phyloP scores from a whole-genome alignment of 2,329 filamentous ascomycete genomes.

The Myrmaecium sp. region DNA sequence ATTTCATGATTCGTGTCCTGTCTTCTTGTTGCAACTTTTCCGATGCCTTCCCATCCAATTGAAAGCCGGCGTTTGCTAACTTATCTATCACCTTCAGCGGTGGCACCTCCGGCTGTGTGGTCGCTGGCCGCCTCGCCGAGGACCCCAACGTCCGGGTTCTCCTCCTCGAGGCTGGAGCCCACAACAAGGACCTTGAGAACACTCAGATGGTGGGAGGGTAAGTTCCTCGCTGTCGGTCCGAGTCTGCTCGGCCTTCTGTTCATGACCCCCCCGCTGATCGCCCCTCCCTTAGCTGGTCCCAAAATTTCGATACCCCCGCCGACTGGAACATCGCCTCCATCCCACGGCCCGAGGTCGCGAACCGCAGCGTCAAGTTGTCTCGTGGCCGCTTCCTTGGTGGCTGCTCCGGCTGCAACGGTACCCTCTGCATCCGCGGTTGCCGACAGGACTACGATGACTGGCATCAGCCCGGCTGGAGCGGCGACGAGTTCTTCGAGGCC shows the following conservation, averaged over 20 bases:
- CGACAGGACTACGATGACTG: constrained; percentile 39
- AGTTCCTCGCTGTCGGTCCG: constrained; percentile 1
- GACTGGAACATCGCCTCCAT: constrained; percentile 35
- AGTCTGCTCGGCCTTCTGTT: not conserved
- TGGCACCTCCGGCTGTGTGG: constrained; percentile 32
- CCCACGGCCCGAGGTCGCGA: constrained; percentile 22
- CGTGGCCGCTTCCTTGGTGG: constrained; percentile 34
- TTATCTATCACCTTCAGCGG: constrained; percentile 17
- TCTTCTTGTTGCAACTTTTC: too few species aligned
- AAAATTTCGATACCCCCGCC: constrained; percentile 31
- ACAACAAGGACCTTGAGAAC: constrained; percentile 29
- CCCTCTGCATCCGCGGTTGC: constrained; percentile 31
- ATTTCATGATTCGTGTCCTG: too few species aligned
- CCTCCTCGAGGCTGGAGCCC: constrained; percentile 31
- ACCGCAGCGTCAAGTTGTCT: constrained; percentile 30
- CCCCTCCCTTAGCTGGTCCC: constrained; percentile 19
- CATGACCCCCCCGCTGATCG: not conserved
- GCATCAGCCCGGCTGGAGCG: constrained; percentile 37
- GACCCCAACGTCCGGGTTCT: constrained; percentile 24
- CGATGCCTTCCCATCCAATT: too few species aligned
- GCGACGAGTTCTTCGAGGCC: constrained; percentile 35
- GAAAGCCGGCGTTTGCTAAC: too few species aligned
- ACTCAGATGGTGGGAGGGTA: constrained; percentile 35
- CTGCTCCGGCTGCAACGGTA: constrained; percentile 33
- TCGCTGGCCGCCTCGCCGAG: constrained; percentile 31